Conservation (phyloP, 495 filamentous ascomycete species). For the Lasiosphaeriaceae sp. region DNA sequence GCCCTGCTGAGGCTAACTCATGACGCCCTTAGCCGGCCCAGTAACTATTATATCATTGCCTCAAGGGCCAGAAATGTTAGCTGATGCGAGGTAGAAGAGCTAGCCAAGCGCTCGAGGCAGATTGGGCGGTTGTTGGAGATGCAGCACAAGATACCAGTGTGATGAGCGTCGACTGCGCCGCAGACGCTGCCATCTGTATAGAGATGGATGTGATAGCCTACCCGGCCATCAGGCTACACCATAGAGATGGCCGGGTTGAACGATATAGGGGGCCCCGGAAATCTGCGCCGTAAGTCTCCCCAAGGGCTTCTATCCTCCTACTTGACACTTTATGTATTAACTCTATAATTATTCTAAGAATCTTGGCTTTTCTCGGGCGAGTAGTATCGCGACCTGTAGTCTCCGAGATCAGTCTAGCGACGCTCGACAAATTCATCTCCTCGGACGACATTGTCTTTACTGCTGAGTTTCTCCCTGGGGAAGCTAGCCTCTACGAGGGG, state of each 20-base stretch:
- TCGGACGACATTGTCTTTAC: conserved; percentile 35
- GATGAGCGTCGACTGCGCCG: conserved; percentile 38
- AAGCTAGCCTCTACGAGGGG: conserved; percentile 17
- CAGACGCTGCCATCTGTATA: conserved; percentile 27
- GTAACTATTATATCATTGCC: neutral
- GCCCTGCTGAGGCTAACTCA: neutral
- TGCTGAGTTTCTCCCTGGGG: conserved; percentile 30
- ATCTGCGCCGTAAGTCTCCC: conserved; percentile 27
- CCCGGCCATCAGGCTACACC: conserved; percentile 41
- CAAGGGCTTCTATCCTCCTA: no score
- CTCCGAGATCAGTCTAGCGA: conserved; percentile 19
- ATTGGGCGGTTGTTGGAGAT: conserved; percentile 29
- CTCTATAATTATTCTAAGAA: conserved; percentile 25
- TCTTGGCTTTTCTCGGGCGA: conserved; percentile 35
- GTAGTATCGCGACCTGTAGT: conserved; percentile 29
- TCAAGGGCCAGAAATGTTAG: neutral
- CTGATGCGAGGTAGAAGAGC: conserved; percentile 16
- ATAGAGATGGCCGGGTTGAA: conserved; percentile 24
- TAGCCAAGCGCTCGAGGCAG: conserved; percentile 31
- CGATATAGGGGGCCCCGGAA: conserved; percentile 36
- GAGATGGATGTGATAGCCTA: conserved; percentile 37
- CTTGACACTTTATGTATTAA: no score
- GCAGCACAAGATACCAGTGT: conserved; percentile 21
- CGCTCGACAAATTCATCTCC: conserved; percentile 27
- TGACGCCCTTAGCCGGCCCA: neutral